Conservation (phyloP, 495 filamentous ascomycete species). For the Penicillium lagena region DNA sequence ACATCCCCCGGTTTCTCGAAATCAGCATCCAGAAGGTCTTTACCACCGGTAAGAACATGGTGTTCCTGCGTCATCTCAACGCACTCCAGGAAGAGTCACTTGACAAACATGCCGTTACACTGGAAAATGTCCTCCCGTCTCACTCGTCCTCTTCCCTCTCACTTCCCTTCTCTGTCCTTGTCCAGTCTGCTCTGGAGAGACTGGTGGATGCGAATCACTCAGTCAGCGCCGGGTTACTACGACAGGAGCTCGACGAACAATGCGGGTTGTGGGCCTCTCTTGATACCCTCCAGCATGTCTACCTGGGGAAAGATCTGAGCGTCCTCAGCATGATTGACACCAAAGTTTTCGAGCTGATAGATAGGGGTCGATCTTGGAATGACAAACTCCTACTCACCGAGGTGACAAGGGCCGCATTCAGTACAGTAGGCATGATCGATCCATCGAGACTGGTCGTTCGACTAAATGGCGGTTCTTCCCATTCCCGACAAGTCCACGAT, state of each 20-base stretch:
- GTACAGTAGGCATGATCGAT: constrained; percentile 42
- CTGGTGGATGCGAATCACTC: constrained; percentile 71
- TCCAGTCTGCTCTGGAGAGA: constrained; percentile 58
- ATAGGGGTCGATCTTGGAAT: constrained; percentile 64
- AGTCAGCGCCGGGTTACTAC: constrained; percentile 56
- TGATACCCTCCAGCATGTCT: constrained; percentile 62
- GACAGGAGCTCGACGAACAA: constrained; percentile 56
- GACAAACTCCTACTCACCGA: constrained; percentile 81
- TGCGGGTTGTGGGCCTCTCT: constrained; percentile 63
- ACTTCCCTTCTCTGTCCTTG: constrained; percentile 69
- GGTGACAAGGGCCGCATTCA: constrained; percentile 64
- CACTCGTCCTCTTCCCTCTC: constrained; percentile 29
- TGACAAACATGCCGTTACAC: constrained; percentile 41
- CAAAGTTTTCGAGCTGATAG: constrained; percentile 72
- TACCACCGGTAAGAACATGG: constrained; percentile 79
- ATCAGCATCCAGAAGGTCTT: constrained; percentile 65
- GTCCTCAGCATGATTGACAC: constrained; percentile 54
- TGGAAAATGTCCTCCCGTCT: constrained; percentile 46
- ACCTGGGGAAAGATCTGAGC: constrained; percentile 66
- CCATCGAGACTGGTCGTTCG: constrained; percentile 53
- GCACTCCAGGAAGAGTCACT: constrained; percentile 11
- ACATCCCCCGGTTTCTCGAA: constrained; percentile 69
- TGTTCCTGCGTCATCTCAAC: constrained; percentile 65
- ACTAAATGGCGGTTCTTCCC: constrained; percentile 13
- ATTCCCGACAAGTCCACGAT: constrained; percentile 7